These are phyloP conservation scores for Epichloe uncinata DNA, from an alignment of 2,329 filamentous ascomycete genomes.

Conservation along the genomic window DNA sequence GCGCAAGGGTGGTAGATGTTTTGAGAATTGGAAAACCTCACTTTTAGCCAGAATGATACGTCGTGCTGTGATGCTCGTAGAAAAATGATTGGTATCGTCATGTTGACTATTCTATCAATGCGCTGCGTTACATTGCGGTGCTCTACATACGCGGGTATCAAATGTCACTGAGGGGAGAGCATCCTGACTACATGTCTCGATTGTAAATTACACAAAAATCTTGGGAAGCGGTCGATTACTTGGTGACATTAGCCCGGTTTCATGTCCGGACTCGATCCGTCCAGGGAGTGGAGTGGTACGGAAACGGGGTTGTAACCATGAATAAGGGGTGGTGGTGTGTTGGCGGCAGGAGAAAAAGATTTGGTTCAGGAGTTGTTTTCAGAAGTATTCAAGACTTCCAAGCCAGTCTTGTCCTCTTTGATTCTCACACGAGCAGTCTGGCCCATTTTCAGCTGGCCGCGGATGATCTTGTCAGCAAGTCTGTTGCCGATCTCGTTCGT, in stretches of 20 bases:
- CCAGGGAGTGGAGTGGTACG: no score
- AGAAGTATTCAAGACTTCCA: conserved; percentile 32
- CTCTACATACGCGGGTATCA: neutral
- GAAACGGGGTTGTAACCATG: no score
- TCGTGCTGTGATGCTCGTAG: no score
- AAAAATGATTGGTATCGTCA: neutral
- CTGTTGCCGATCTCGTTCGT: conserved; percentile 79
- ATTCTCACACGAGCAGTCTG: conserved; percentile 60
- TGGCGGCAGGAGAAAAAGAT: no score
- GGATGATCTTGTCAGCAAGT: conserved; percentile 83
- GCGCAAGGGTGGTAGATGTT: no score
- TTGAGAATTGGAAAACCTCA: no score
- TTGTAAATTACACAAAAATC: neutral
- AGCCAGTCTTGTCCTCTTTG: conserved; percentile 43
- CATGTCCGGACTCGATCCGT: neutral
- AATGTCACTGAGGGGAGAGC: neutral
- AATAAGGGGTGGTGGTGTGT: no score
- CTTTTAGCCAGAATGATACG: neutral
- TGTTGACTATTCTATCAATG: neutral
- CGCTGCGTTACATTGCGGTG: neutral
- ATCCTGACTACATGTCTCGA: neutral
- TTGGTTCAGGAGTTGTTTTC: conserved; percentile 1
- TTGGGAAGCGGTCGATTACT: no score
- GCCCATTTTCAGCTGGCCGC: conserved; percentile 64
- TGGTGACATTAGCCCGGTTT: neutral